Conservation (phyloP, 257 asterid species). For the Sherardia arvensis region DNA sequence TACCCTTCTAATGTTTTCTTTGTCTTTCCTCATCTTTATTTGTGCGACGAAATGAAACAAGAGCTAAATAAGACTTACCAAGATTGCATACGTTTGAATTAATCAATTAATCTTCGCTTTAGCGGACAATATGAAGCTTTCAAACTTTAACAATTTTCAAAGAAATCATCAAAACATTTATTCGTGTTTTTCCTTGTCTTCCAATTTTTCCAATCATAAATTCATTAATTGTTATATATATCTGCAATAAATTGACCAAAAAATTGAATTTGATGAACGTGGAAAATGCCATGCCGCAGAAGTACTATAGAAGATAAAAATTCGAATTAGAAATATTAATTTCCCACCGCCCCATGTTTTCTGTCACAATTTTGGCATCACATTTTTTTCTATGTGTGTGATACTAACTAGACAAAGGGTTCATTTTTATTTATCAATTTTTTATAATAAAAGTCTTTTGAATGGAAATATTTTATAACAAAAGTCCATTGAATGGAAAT, state of each 20-base stretch:
- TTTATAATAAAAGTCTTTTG: too few relatives aligned
- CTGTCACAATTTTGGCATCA: background rate
- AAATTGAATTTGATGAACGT: background rate
- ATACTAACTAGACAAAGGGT: background rate
- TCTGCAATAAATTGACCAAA: background rate
- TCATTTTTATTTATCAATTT: too few relatives aligned
- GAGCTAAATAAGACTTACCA: background rate
- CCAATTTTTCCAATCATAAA: slow-evolving; percentile 3
- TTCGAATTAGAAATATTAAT: background rate
- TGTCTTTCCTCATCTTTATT: background rate
- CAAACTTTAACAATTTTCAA: background rate
- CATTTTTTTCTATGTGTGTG: background rate
- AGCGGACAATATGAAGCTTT: background rate
- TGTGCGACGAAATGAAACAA: background rate
- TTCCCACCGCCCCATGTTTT: background rate
- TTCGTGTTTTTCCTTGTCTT: slow-evolving; percentile 9
- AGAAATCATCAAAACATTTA: background rate
- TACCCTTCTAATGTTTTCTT: background rate
- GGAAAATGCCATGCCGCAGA: background rate
- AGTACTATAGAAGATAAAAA: background rate
- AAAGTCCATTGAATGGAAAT: too few relatives aligned
- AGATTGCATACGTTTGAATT: background rate
- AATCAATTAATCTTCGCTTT: background rate
- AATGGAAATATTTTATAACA: too few relatives aligned
- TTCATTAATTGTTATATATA: background rate